Evolutionary conservation across 805 yeast species (phyloP), one percentile per base, ranked within the genome.

Genomic region (Wickerhamomyces pijperi): DNA sequence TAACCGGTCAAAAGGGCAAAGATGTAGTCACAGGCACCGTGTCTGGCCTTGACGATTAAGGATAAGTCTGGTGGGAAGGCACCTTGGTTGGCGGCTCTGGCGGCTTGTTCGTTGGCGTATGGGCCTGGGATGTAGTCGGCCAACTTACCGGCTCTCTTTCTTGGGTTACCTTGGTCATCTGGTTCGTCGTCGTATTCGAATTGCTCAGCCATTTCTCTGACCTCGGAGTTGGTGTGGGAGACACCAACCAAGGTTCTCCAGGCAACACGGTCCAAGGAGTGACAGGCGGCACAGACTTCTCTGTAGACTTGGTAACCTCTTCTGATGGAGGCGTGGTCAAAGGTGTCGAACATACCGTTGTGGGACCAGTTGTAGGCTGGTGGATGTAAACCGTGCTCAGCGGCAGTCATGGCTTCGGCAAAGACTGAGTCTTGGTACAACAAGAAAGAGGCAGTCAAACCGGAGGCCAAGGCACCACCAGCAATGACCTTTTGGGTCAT

Each of bases 241-340:
- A 92, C 98, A 64, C 94, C 98, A 50, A 92, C 96, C 56, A 92
- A 67, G 56, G 88, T 82, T 77, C 98, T 86, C 98, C 98, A 92
- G 34, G 97, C 95, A 50, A 92, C 82, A 72, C 95, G 78, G 63
- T 88, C 90, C 56, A 92, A 69, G 28, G 98, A 90, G 69, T 92
- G 98, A 68, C 98, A 92, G 41, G 97, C 92, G 45, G 98, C 95
- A 74, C 98, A 92, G 40, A 92, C 98, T 69, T 92, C 98, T 66
- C 87, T 81, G 75, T 92, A 92, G 45, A 92, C 98, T 64, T 86
- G 97, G 80, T 82, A 92, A 54, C 98, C 98, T 76, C 98, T 87
- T 74, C 98, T 84, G 59, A 92, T 84, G 40, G 95, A 80, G 43
- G 86, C 87, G 65, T 88, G 97, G 70, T 88, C 97, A 52, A 86